phyloP scores from a whole-genome alignment of 108 stramenopile species.

The Mediolabrus comicus region DNA sequence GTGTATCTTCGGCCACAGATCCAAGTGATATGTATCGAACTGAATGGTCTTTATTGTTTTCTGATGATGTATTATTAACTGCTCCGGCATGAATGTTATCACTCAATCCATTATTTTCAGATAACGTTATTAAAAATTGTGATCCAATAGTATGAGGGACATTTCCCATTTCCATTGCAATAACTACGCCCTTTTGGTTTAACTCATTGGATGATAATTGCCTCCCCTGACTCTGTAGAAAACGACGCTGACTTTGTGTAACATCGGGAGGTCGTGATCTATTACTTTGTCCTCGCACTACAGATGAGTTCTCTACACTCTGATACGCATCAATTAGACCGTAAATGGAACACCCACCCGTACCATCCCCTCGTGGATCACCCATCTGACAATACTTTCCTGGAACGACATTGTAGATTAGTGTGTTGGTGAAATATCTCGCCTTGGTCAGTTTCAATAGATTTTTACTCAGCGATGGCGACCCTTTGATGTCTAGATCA shows the following conservation, averaged over 20 bases:
- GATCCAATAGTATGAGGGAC: slow-evolving; percentile 82
- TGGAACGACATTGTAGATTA: slow-evolving; percentile 75
- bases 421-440: slow-evolving; percentile 71
- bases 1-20: slow-evolving; percentile 87
- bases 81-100: slow-evolving; percentile 23
- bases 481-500: slow-evolving; percentile 82
- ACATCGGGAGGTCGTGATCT: slow-evolving; percentile 20
- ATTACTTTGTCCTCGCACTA: neutral
- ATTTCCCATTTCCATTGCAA: slow-evolving; percentile 71
- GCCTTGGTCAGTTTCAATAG: slow-evolving; percentile 80
- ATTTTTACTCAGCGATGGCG: slow-evolving; percentile 74
- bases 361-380: slow-evolving; percentile 92
- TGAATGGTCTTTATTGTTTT: slow-evolving; percentile 37
- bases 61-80: slow-evolving; percentile 45
- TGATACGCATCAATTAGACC: slow-evolving; percentile 57
- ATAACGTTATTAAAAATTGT: slow-evolving; percentile 93
- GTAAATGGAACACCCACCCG: slow-evolving; percentile 88
- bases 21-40: slow-evolving; percentile 81
- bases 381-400: slow-evolving; percentile 78
- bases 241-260: slow-evolving; percentile 46
- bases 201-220: slow-evolving; percentile 56
- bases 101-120: slow-evolving; percentile 71
- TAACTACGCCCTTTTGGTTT: slow-evolving; percentile 64
- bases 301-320: neutral
- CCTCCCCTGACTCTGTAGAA: slow-evolving; percentile 68